phyloP scores from a whole-genome alignment of 2,329 filamentous ascomycete species.

The Pseudogymnoascus sp. region DNA sequence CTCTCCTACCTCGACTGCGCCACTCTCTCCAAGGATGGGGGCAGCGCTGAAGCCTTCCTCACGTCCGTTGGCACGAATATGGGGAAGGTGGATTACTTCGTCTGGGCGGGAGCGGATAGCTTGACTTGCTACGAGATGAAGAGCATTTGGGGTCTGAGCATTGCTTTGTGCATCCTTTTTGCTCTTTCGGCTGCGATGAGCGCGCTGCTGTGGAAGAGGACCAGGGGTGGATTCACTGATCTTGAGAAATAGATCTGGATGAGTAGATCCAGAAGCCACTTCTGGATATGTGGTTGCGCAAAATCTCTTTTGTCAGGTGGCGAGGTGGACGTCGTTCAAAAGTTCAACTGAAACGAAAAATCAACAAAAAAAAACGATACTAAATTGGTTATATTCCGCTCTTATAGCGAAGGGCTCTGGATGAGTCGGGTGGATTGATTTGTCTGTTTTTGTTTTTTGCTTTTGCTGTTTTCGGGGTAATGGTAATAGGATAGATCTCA shows the following conservation, averaged over 20 bases:
- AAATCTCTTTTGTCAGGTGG: not conserved
- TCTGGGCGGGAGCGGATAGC: conserved; percentile 44
- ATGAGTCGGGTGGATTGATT: not conserved
- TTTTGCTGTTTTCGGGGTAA: not conserved
- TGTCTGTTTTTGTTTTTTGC: not conserved
- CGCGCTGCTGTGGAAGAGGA: conserved; percentile 46
- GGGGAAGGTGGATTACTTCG: conserved; percentile 35
- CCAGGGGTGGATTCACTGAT: conserved; percentile 28
- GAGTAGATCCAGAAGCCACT: not conserved
- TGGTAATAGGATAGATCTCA: not conserved
- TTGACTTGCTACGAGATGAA: conserved; percentile 76
- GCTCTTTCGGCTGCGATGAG: conserved; percentile 52
- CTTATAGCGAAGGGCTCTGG: not conserved
- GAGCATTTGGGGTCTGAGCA: conserved; percentile 77
- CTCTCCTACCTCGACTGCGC: conserved; percentile 70
- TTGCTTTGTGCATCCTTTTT: conserved; percentile 67
- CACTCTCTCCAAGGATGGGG: conserved; percentile 31
- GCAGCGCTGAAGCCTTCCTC: conserved; percentile 38
- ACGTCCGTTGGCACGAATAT: conserved; percentile 35
- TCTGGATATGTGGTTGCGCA: not conserved
- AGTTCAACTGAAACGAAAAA: not conserved
- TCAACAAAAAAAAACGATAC: not conserved
- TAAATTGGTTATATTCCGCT: not conserved
- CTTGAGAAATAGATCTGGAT: conserved; percentile 29
- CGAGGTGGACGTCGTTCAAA: not conserved